A percentile compares a stretch with the other conserved stretches of the same genome.
These are phyloP conservation scores for Paramecium biaurelia DNA, from an alignment of 73 alveolate genomes.

Conservation along the genomic window DNA sequence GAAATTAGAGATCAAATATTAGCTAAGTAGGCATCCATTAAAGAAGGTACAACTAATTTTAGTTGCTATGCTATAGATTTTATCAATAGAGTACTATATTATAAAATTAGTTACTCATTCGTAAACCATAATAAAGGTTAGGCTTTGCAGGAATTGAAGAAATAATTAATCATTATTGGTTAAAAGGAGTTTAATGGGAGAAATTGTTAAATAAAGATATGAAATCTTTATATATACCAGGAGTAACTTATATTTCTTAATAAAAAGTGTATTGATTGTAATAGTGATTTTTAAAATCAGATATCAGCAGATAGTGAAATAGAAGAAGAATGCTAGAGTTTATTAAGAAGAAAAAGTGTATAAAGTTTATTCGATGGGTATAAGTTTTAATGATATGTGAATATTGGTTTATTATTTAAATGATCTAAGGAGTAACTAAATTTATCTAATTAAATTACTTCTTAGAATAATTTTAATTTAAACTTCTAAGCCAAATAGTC, in stretches of 20 bases:
- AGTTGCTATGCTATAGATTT: slow-evolving; percentile 88
- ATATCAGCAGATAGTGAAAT: neutral
- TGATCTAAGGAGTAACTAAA: neutral
- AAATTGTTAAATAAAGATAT: slow-evolving; percentile 28
- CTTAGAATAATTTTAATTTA: neutral
- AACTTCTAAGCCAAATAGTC: neutral
- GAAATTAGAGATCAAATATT: slow-evolving; percentile 78
- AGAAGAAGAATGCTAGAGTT: neutral
- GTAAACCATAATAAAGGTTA: slow-evolving; percentile 83
- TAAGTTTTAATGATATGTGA: neutral
- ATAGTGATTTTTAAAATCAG: slow-evolving; percentile 15
- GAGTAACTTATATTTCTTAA: neutral
- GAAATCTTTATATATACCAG: slow-evolving; percentile 45
- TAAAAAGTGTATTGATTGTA: slow-evolving; percentile 20
- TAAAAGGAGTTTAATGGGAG: slow-evolving; percentile 83
- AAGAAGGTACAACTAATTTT: slow-evolving; percentile 80
- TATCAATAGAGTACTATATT: slow-evolving; percentile 79
- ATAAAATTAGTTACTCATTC: slow-evolving; percentile 35
- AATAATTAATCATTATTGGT: slow-evolving; percentile 83
- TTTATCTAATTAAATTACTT: neutral
- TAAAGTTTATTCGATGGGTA: slow-evolving; percentile 39
- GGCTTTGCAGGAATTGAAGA: slow-evolving; percentile 87
- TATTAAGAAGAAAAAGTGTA: slow-evolving; percentile 41
- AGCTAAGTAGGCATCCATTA: slow-evolving; percentile 70
- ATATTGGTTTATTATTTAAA: neutral